Conservation (phyloP, 305 asterid genomes). For the Nicotiana rustica region DNA sequence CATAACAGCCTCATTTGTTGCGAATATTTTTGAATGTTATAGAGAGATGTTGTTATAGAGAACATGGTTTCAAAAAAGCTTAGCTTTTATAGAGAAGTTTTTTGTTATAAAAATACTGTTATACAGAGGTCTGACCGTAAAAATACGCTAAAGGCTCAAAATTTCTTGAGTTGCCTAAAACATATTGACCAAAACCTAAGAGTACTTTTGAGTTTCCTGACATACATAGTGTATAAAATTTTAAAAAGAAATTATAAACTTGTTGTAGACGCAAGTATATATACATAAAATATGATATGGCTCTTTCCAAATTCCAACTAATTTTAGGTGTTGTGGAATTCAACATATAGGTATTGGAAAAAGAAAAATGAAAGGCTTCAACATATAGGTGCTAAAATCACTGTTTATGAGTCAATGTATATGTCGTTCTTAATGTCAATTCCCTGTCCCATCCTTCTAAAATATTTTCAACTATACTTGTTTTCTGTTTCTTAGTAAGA, state of each 20-base stretch:
- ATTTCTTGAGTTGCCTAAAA: constrained; percentile 28
- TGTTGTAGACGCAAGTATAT: constrained; percentile 18
- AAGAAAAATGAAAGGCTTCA: background rate
- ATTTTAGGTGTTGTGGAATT: constrained; percentile 19
- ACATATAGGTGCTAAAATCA: background rate
- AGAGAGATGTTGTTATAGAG: too few species aligned
- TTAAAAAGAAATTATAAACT: background rate
- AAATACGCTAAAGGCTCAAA: background rate
- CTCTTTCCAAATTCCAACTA: background rate
- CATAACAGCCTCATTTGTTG: too few species aligned
- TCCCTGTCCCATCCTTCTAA: background rate
- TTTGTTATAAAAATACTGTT: too few species aligned
- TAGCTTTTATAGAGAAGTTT: too few species aligned
- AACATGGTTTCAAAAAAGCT: too few species aligned
- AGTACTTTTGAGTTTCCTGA: constrained; percentile 1
- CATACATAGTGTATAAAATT: background rate
- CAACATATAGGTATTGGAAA: too few species aligned
- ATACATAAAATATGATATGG: background rate
- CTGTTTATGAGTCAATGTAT: background rate
- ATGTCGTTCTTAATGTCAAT: background rate
- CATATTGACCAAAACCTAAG: constrained; percentile 26
- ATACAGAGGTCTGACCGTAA: too few species aligned
- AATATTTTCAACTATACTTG: constrained; percentile 30
- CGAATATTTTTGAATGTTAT: too few species aligned
- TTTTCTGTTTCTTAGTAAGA: constrained; percentile 24